A percentile compares a stretch with the other conserved stretches of the same genome.
Evolutionary conservation across 768 basidiomycete genomes (phyloP).

Genomic region (Hypsizygus marmoreus): DNA sequence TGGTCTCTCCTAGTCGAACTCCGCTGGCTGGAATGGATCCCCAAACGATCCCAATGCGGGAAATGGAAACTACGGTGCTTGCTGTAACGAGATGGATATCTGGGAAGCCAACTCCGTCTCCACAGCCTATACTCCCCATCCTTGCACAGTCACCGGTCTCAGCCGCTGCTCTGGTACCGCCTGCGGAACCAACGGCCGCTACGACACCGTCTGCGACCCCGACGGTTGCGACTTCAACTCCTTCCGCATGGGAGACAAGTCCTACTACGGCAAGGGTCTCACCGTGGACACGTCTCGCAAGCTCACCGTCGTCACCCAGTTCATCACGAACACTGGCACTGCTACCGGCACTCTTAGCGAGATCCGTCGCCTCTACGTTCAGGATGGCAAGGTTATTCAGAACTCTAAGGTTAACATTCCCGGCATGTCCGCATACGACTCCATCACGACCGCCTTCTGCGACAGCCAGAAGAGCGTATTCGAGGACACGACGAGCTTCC

Average conservation of each 20-base stretch:
- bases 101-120: conserved; percentile 59
- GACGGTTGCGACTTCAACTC: conserved; percentile 68
- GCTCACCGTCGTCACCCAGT: conserved; percentile 63
- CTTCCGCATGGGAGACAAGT: conserved; percentile 49
- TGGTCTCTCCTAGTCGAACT: conserved; percentile 42
- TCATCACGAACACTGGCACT: conserved; percentile 49
- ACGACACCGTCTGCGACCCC: conserved; percentile 50
- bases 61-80: conserved; percentile 47
- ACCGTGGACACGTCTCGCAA: conserved; percentile 51
- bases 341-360: conserved; percentile 49
- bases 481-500: conserved; percentile 49
- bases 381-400: conserved; percentile 51
- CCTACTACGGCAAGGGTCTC: conserved; percentile 49
- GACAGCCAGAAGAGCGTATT: conserved; percentile 47
- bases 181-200: conserved; percentile 40
- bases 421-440: conserved; percentile 42
- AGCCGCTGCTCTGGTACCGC: conserved; percentile 43
- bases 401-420: conserved; percentile 51
- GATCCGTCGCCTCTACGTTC: conserved; percentile 58
- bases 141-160: conserved; percentile 42
- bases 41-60: conserved; percentile 47
- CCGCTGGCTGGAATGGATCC: conserved; percentile 39
- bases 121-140: conserved; percentile 55
- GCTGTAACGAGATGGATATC: conserved; percentile 62
- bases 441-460: conserved; percentile 53